phyloP scores from a whole-genome alignment of 805 yeast genomes.

The Ogataea glucozyma region DNA sequence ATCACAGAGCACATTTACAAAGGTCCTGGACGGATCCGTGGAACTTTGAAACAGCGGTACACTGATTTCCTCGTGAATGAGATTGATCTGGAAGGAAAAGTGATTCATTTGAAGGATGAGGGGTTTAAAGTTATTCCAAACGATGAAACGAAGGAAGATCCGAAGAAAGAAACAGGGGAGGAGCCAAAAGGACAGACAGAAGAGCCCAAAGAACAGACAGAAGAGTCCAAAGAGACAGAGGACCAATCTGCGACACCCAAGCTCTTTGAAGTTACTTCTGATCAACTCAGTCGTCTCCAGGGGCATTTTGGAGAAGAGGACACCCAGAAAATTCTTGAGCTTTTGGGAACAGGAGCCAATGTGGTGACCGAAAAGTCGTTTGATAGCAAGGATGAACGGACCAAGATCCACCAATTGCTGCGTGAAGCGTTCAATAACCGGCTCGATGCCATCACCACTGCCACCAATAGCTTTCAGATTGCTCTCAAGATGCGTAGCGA shows the following conservation, averaged over 20 bases:
- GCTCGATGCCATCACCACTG: conserved; percentile 78
- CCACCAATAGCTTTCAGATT: conserved; percentile 62
- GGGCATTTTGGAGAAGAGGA: conserved; percentile 62
- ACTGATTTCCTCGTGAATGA: conserved; percentile 95
- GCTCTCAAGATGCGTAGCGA: conserved; percentile 42
- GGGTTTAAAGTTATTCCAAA: conserved; percentile 60
- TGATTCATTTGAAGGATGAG: conserved; percentile 71
- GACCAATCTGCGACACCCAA: not conserved
- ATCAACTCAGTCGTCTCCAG: conserved; percentile 47
- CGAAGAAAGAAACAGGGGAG: conserved; percentile 36
- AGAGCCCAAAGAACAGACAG: conserved; percentile 35
- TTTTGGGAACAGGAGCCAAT: conserved; percentile 53
- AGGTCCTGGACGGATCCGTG: conserved; percentile 64
- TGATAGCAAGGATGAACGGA: conserved; percentile 71
- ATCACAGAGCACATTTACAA: conserved; percentile 68
- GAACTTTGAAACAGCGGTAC: conserved; percentile 83
- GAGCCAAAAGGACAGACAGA: conserved; percentile 43
- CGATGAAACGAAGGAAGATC: conserved; percentile 42
- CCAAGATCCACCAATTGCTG: conserved; percentile 73
- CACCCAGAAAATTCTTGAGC: conserved; percentile 50
- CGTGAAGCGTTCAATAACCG: conserved; percentile 72
- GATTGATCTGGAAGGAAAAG: conserved; percentile 65
- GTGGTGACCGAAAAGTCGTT: conserved; percentile 59
- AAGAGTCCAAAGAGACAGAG: conserved; percentile 31
- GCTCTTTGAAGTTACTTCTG: conserved; percentile 35